Percentiles rank a stretch among this genome's conserved stretches.
phyloP scores from a whole-genome alignment of 495 filamentous ascomycete species.

The Pseudomonodictys pantanalensis region DNA sequence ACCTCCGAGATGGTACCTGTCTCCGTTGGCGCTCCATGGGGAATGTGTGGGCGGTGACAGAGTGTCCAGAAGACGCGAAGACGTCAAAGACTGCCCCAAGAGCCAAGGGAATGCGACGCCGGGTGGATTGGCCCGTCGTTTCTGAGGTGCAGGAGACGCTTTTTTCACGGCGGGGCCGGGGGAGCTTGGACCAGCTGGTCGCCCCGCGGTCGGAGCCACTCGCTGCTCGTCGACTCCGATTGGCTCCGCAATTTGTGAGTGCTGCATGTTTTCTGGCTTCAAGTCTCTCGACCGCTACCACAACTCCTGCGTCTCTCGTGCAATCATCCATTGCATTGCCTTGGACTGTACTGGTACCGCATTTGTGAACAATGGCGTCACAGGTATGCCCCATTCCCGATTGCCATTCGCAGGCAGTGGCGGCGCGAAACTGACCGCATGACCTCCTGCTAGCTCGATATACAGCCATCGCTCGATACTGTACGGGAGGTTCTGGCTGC shows the following conservation, averaged over 20 bases:
- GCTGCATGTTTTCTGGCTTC: too few relatives aligned
- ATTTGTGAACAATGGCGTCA: slow-evolving; percentile 23
- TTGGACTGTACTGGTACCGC: neutral
- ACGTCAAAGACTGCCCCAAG: too few relatives aligned
- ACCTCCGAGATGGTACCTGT: too few relatives aligned
- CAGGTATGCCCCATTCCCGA: slow-evolving; percentile 17
- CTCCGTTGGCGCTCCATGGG: too few relatives aligned
- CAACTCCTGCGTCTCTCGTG: neutral
- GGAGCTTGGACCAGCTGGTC: neutral
- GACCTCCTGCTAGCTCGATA: slow-evolving; percentile 34
- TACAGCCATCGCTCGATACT: slow-evolving; percentile 56
- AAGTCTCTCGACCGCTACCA: neutral
- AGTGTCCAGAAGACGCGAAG: too few relatives aligned
- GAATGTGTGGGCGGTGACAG: too few relatives aligned
- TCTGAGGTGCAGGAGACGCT: neutral
- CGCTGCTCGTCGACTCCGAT: neutral
- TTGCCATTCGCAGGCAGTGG: neutral
- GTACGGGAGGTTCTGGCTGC: slow-evolving; percentile 55
- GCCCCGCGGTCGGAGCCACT: neutral
- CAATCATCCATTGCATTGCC: neutral
- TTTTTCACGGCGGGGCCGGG: neutral
- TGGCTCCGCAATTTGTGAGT: neutral
- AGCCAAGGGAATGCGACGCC: neutral
- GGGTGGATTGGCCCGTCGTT: neutral
- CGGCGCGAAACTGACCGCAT: slow-evolving; percentile 18